These are phyloP conservation scores for Harringtonia aguacate DNA, from an alignment of 2,329 filamentous ascomycete genomes.

Conservation along the genomic window DNA sequence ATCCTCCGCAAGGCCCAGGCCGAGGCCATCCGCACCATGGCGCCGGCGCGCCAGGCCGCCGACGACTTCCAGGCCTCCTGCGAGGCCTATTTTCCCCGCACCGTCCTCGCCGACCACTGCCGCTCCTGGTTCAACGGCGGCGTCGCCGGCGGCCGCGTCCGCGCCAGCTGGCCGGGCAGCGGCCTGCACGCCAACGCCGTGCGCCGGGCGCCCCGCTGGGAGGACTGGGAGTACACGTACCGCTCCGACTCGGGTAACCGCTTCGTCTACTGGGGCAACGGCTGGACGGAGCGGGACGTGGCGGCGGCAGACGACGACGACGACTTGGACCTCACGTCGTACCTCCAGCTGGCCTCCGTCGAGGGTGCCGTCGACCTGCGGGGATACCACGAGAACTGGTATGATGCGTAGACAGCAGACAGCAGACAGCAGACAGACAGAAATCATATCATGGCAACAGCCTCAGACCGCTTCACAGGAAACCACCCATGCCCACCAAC, in stretches of 20 bases:
- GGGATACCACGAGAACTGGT: not conserved
- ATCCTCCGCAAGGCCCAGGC: constrained; percentile 11
- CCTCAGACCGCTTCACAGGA: too few relatives aligned
- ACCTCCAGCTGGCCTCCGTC: not conserved
- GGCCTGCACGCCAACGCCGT: constrained; percentile 4
- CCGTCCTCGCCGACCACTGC: constrained; percentile 8
- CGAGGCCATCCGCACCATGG: constrained; percentile 8
- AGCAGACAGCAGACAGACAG: too few relatives aligned
- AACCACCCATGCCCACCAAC: too few relatives aligned
- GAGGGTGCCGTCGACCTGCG: not conserved
- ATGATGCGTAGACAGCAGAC: too few relatives aligned
- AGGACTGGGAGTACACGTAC: constrained; percentile 7
- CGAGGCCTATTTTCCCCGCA: constrained; percentile 7
- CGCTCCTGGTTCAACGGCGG: constrained; percentile 13
- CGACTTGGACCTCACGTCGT: not conserved
- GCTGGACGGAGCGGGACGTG: constrained; percentile 4
- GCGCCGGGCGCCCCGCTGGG: constrained; percentile 7
- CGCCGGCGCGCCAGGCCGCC: constrained; percentile 8
- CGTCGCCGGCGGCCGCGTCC: not conserved
- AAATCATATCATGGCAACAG: too few relatives aligned
- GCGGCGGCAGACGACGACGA: not conserved
- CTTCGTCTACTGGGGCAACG: constrained; percentile 8
- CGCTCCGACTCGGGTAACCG: not conserved
- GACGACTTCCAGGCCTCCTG: constrained; percentile 11
- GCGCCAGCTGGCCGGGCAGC: constrained; percentile 11